A percentile compares a stretch with the other conserved stretches of the same genome.
Evolutionary conservation across 2,329 filamentous ascomycete species (phyloP).

Genomic region (Fusarium tjaetaba): DNA sequence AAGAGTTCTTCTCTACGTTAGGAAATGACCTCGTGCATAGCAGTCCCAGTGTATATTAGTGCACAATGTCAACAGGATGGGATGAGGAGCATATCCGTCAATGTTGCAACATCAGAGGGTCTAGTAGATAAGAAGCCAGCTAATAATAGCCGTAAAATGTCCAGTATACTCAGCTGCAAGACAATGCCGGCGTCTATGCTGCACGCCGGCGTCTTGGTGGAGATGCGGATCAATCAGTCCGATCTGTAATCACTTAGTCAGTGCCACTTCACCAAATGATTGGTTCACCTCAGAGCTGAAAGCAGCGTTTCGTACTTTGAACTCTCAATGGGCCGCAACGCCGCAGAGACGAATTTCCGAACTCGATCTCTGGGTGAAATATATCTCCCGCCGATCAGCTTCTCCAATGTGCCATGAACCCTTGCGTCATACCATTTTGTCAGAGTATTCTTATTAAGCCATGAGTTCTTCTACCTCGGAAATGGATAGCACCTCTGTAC

Average conservation of each 20-base stretch:
- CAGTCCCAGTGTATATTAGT: background rate
- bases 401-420: background rate
- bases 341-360: background rate
- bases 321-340: background rate
- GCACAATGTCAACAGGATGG: background rate
- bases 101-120: accelerated
- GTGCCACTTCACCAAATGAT: background rate
- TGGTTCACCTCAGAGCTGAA: background rate
- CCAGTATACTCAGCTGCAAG: background rate
- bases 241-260: slow-evolving; percentile 6
- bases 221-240: background rate
- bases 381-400: background rate
- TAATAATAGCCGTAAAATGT: accelerated
- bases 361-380: background rate
- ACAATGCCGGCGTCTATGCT: background rate
- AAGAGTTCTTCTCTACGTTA: accelerated
- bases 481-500: background rate
- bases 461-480: background rate
- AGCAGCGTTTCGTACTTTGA: too few species aligned
- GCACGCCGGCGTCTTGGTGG: slow-evolving; percentile 10
- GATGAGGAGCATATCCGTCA: background rate
- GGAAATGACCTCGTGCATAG: background rate
- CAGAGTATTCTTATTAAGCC: background rate
- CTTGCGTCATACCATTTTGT: background rate
- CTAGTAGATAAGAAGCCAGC: background rate